Evolutionary conservation across 305 asterid species (phyloP).

Genomic region (Solanum aculeatissimum): DNA sequence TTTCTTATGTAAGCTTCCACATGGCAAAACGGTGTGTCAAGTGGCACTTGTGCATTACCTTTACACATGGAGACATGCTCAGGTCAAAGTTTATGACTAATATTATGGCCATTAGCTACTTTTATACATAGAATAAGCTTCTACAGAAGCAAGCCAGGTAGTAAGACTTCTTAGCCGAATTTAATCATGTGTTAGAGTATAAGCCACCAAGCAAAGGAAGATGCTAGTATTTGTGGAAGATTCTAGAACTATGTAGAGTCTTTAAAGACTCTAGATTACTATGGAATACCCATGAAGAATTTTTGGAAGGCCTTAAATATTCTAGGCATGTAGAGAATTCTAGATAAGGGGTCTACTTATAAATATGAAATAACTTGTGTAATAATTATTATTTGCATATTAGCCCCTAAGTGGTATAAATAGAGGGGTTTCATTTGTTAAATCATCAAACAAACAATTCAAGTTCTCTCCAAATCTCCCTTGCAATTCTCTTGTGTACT

Average conservation of each 20-base stretch:
- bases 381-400: background rate
- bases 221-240: background rate
- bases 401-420: background rate
- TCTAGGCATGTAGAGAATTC: background rate
- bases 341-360: background rate
- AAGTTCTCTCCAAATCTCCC: background rate
- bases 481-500: background rate
- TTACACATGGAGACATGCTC: too few relatives aligned
- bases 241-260: background rate
- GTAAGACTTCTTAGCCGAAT: too few relatives aligned
- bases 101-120: too few relatives aligned
- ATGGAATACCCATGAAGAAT: background rate
- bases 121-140: too few relatives aligned
- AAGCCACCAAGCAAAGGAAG: background rate
- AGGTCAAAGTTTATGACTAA: too few relatives aligned
- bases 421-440: background rate
- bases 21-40: background rate
- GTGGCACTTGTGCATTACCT: background rate
- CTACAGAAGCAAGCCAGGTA: too few relatives aligned
- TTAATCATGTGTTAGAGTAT: too few relatives aligned
- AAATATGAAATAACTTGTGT: background rate
- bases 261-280: background rate
- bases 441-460: background rate
- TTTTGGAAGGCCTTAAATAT: background rate
- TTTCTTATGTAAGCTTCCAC: background rate